A percentile compares a stretch with the other conserved stretches of the same genome.
Conservation (phyloP, 352 stramenopile species). For the Pythium sp. region DNA sequence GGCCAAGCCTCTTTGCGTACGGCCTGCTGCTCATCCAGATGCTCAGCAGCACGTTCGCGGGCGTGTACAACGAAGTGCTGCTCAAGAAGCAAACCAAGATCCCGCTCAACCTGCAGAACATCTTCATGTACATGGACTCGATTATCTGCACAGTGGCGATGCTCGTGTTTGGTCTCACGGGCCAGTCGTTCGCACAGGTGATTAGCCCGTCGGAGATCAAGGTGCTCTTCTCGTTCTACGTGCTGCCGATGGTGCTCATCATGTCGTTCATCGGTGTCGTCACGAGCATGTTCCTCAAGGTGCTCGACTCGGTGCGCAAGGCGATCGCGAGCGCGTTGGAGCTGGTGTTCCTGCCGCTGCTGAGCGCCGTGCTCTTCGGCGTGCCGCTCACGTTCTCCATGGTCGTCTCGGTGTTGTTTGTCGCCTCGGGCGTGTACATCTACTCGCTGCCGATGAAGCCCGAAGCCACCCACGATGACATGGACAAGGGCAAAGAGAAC, state of each 20-base stretch:
- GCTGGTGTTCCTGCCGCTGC: slow-evolving; percentile 65
- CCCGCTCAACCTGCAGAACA: slow-evolving; percentile 75
- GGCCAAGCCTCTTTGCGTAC: slow-evolving; percentile 48
- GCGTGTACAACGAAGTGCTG: slow-evolving; percentile 83
- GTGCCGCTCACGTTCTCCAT: slow-evolving; percentile 55
- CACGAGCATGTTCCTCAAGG: slow-evolving; percentile 80
- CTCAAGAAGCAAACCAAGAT: slow-evolving; percentile 76
- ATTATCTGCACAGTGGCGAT: slow-evolving; percentile 67
- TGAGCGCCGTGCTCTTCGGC: slow-evolving; percentile 63
- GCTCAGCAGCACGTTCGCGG: slow-evolving; percentile 78
- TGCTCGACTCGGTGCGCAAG: slow-evolving; percentile 78
- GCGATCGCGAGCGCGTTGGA: slow-evolving; percentile 75
- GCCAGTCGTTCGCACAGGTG: slow-evolving; percentile 60
- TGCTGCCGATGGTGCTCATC: slow-evolving; percentile 80
- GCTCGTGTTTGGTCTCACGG: slow-evolving; percentile 65
- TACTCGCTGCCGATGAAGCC: slow-evolving; percentile 64
- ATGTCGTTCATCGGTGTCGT: slow-evolving; percentile 81
- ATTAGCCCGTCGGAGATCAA: slow-evolving; percentile 42
- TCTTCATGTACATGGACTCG: slow-evolving; percentile 86
- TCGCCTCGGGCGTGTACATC: slow-evolving; percentile 75
- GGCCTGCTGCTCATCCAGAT: slow-evolving; percentile 67
- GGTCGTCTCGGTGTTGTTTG: slow-evolving; percentile 54
- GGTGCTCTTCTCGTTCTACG: slow-evolving; percentile 68
- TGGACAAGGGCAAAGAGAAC: slow-evolving; percentile 6
- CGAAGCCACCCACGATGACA: slow-evolving; percentile 1